These are phyloP conservation scores for Manihot esculenta DNA, from an alignment of 441 rosid genomes.

Conservation along the genomic window DNA sequence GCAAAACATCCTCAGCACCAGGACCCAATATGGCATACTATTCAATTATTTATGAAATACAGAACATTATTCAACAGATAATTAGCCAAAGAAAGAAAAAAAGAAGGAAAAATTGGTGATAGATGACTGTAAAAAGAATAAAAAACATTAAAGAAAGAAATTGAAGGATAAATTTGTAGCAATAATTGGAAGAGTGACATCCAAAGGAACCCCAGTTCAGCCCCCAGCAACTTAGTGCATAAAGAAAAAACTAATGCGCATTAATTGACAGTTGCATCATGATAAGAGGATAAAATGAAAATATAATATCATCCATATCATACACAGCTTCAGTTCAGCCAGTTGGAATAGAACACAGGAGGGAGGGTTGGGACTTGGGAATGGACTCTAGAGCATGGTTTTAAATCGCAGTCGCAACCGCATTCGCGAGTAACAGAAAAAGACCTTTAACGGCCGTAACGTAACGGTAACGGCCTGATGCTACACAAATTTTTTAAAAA, in stretches of 20 bases:
- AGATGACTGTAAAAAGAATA: neutral
- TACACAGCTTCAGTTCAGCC: neutral
- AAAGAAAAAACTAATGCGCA: too few species aligned
- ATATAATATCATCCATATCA: neutral
- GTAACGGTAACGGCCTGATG: too few species aligned
- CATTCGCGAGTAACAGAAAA: too few species aligned
- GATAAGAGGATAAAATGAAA: too few species aligned
- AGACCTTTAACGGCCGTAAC: too few species aligned
- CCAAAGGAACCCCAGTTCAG: neutral
- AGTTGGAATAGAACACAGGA: neutral
- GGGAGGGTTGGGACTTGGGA: too few species aligned
- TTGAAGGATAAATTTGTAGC: neutral
- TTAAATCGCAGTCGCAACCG: too few species aligned
- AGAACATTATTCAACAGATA: neutral
- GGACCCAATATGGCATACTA: conserved; percentile 6
- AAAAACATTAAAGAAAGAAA: neutral
- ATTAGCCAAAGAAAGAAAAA: neutral
- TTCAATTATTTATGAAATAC: neutral
- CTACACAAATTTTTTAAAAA: too few species aligned
- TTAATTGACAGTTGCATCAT: too few species aligned
- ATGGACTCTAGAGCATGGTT: neutral
- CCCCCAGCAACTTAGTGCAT: neutral
- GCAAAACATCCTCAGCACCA: neutral
- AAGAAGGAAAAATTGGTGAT: neutral
- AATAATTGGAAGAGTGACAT: neutral